A percentile compares a stretch with the other conserved stretches of the same genome.
phyloP scores from a whole-genome alignment of 495 filamentous ascomycete species.

The Lepidopterella palustris region DNA sequence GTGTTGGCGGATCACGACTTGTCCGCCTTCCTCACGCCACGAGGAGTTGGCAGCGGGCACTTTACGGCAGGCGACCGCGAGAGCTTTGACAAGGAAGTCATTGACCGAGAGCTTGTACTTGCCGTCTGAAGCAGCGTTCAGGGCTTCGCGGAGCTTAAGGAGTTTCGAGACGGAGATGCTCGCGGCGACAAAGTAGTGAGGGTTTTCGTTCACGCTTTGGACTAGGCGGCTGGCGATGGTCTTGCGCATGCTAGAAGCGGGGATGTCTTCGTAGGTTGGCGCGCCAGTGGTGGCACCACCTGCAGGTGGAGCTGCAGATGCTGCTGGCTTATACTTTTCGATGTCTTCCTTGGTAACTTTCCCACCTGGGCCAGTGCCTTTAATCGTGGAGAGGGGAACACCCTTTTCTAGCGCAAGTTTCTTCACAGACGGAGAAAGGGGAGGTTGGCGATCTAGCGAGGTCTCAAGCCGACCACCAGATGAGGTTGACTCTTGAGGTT shows the following conservation, averaged over 20 bases:
- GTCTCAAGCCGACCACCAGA: slow-evolving; percentile 74
- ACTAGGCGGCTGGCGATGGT: slow-evolving; percentile 87
- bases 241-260: slow-evolving; percentile 91
- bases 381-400: slow-evolving; percentile 68
- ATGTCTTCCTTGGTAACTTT: slow-evolving; percentile 88
- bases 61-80: slow-evolving; percentile 79
- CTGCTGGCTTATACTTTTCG: slow-evolving; percentile 67
- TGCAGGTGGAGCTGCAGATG: slow-evolving; percentile 40
- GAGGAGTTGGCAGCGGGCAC: slow-evolving; percentile 92
- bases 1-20: slow-evolving; percentile 80
- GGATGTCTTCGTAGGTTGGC: slow-evolving; percentile 74
- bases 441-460: slow-evolving; percentile 70
- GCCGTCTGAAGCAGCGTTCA: slow-evolving; percentile 82
- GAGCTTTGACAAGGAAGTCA: slow-evolving; percentile 98
- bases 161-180: slow-evolving; percentile 88
- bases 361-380: slow-evolving; percentile 81
- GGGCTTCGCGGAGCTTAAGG: slow-evolving; percentile 86
- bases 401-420: slow-evolving; percentile 80
- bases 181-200: slow-evolving; percentile 93
- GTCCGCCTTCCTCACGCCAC: slow-evolving; percentile 75
- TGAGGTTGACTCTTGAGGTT: slow-evolving; percentile 63
- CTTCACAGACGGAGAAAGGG: slow-evolving; percentile 68
- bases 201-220: slow-evolving; percentile 85
- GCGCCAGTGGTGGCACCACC: slow-evolving; percentile 44
- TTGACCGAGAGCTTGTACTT: slow-evolving; percentile 99